These are phyloP conservation scores for Beauveria scarabaeidicola DNA, from an alignment of 2,329 filamentous ascomycete species.

Conservation along the genomic window DNA sequence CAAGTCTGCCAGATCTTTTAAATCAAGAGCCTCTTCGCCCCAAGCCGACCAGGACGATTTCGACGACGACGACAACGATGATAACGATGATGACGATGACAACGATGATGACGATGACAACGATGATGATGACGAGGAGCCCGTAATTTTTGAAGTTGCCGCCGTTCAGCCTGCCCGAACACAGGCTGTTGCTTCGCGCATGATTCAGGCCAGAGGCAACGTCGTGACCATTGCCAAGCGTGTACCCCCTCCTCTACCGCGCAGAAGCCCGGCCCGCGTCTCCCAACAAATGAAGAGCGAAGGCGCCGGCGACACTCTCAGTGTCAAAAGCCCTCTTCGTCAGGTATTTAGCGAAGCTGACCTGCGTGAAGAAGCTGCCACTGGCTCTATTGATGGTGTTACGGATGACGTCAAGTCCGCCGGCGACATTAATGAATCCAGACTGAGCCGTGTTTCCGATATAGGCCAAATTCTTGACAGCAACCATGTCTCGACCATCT, in stretches of 20 bases:
- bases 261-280: slow-evolving; percentile 61
- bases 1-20: background rate
- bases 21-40: background rate
- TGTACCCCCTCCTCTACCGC: slow-evolving; percentile 66
- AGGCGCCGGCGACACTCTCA: slow-evolving; percentile 52
- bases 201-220: slow-evolving; percentile 64
- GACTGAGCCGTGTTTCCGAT: background rate
- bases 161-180: slow-evolving; percentile 45
- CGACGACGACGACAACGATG: slow-evolving; percentile 37
- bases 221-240: slow-evolving; percentile 81
- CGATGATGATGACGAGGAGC: slow-evolving; percentile 49
- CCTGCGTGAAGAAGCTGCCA: slow-evolving; percentile 13
- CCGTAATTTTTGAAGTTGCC: slow-evolving; percentile 61
- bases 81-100: slow-evolving; percentile 47
- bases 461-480: background rate
- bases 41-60: slow-evolving; percentile 9
- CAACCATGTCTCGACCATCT: background rate
- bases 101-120: slow-evolving; percentile 39
- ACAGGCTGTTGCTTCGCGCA: slow-evolving; percentile 54
- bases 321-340: slow-evolving; percentile 42
- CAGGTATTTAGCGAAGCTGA: slow-evolving; percentile 36
- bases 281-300: slow-evolving; percentile 42
- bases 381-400: background rate
- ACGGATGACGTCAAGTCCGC: slow-evolving; percentile 3
- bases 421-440: slow-evolving; percentile 6